These are phyloP conservation scores for Chlorella sp. DNA, from an alignment of 139 green algal genomes.

Conservation along the genomic window DNA sequence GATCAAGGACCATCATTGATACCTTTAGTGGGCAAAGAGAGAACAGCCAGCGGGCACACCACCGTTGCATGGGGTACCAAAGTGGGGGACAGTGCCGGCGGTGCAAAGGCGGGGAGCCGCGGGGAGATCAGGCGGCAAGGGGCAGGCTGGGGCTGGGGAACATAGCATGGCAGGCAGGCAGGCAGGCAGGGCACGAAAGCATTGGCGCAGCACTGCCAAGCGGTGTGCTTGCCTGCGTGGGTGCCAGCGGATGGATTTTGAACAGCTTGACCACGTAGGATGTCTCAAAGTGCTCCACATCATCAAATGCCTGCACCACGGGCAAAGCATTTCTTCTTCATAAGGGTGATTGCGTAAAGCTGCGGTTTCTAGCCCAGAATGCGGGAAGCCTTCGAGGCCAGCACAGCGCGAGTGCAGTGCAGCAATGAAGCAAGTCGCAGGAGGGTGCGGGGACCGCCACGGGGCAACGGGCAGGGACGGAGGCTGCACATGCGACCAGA, in stretches of 20 bases:
- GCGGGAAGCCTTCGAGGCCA: too few species aligned
- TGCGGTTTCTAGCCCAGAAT: too few species aligned
- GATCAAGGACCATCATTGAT: too few species aligned
- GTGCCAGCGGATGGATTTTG: slow-evolving; percentile 50
- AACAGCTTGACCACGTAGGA: slow-evolving; percentile 96
- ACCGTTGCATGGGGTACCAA: too few species aligned
- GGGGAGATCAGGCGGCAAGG: background rate
- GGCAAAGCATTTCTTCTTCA: too few species aligned
- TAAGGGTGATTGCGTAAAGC: too few species aligned
- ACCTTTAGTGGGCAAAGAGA: background rate
- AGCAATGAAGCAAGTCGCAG: background rate
- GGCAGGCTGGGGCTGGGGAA: background rate
- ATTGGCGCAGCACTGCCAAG: background rate
- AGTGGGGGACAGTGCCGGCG: too few species aligned
- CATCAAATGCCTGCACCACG: slow-evolving; percentile 71
- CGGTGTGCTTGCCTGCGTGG: slow-evolving; percentile 17
- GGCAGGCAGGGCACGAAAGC: background rate
- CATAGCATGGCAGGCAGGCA: background rate
- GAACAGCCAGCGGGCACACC: background rate
- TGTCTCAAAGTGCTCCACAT: slow-evolving; percentile 94
- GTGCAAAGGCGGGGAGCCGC: background rate
- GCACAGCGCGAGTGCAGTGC: too few species aligned
- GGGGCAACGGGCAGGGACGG: too few species aligned
- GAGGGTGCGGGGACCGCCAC: too few species aligned
- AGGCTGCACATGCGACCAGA: too few species aligned